A percentile compares a stretch with the other conserved stretches of the same genome.
Conservation (phyloP, 2,329 filamentous ascomycete species). For the Fusarium lyarnte region DNA sequence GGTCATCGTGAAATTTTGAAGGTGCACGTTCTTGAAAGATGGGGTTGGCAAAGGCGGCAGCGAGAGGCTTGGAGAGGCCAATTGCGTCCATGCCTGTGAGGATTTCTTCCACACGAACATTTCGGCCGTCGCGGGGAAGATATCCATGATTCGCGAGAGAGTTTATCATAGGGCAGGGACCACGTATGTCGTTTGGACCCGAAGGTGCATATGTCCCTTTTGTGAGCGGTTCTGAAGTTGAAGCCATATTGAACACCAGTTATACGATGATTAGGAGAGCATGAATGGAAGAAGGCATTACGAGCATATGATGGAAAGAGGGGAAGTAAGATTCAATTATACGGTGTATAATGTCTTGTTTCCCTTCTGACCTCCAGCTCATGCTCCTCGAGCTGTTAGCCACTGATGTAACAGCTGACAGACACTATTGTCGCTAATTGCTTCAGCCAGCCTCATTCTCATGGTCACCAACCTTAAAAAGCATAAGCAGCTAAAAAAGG, state of each 20-base stretch:
- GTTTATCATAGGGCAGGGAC: constrained; percentile 40
- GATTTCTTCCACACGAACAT: constrained; percentile 27
- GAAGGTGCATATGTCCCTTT: constrained; percentile 33
- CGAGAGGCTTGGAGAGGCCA: constrained; percentile 35
- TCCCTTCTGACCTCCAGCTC: background rate
- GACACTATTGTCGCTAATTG: constrained; percentile 10
- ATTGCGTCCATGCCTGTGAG: constrained; percentile 25
- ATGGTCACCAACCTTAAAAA: background rate
- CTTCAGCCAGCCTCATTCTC: constrained; percentile 10
- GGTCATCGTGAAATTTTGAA: constrained; percentile 7
- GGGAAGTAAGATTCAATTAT: background rate
- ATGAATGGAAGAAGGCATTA: background rate
- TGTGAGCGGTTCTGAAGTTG: constrained; percentile 7
- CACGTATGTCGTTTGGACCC: constrained; percentile 29
- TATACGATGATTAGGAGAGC: background rate
- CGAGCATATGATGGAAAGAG: background rate
- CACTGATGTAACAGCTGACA: background rate
- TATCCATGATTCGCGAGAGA: constrained; percentile 41
- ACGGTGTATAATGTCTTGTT: background rate
- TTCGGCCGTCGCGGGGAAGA: constrained; percentile 36
- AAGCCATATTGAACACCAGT: constrained; percentile 8
- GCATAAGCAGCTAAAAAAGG: background rate
- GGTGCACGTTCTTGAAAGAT: constrained; percentile 35
- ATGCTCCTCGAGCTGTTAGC: background rate
- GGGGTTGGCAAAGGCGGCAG: constrained; percentile 31